Conservation (phyloP, 2,329 filamentous ascomycete species). For the Xylaria sp. region DNA sequence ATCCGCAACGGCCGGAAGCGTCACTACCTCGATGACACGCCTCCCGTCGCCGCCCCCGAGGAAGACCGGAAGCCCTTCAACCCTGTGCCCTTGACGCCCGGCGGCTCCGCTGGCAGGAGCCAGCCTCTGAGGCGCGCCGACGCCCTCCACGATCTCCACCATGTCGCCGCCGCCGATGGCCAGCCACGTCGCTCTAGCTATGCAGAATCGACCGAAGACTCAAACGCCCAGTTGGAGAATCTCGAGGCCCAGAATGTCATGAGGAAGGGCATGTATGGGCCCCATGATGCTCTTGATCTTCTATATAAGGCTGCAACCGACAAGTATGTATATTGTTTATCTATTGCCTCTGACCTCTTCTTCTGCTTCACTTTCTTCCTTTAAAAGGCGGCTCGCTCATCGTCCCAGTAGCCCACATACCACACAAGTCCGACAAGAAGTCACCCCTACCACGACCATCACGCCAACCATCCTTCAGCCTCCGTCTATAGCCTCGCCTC, state of each 20-base stretch:
- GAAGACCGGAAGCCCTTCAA: constrained; percentile 59
- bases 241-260: constrained; percentile 73
- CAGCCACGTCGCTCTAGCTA: constrained; percentile 50
- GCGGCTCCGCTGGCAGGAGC: constrained; percentile 71
- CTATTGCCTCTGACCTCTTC: constrained; percentile 27
- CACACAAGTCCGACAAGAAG: constrained; percentile 42
- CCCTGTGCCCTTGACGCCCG: constrained; percentile 71
- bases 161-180: constrained; percentile 44
- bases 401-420: constrained; percentile 46
- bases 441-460: constrained; percentile 43
- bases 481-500: constrained; percentile 42
- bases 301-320: constrained; percentile 87
- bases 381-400: constrained; percentile 36
- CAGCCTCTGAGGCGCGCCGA: constrained; percentile 74
- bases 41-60: constrained; percentile 55
- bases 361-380: constrained; percentile 11
- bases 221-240: constrained; percentile 72
- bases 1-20: constrained; percentile 80
- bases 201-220: constrained; percentile 60
- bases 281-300: constrained; percentile 90
- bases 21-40: constrained; percentile 61
- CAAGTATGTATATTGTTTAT: constrained; percentile 56
- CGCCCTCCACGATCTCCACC: constrained; percentile 50
- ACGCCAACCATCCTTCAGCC: constrained; percentile 46
- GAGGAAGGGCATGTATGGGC: constrained; percentile 82